phyloP scores from a whole-genome alignment of 805 yeast species.

The Ogataea angusta region DNA sequence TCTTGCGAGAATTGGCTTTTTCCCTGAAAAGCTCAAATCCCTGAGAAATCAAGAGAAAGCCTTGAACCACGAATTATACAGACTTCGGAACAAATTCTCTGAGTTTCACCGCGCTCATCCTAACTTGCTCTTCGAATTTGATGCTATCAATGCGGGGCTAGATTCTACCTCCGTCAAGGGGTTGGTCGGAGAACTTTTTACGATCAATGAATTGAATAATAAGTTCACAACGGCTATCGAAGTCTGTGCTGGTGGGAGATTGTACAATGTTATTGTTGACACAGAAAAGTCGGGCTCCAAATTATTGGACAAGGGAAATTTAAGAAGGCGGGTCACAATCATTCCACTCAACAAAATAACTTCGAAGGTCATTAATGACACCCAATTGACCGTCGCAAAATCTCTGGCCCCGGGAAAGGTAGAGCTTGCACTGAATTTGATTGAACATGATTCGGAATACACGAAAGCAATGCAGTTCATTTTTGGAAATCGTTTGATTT shows the following conservation, averaged over 20 bases:
- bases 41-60: slow-evolving; percentile 45
- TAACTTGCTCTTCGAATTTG: slow-evolving; percentile 71
- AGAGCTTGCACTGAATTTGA: slow-evolving; percentile 80
- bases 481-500: slow-evolving; percentile 86
- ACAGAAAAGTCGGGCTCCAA: slow-evolving; percentile 81
- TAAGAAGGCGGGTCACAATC: slow-evolving; percentile 81
- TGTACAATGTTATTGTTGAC: slow-evolving; percentile 90
- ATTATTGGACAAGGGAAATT: slow-evolving; percentile 70
- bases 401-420: slow-evolving; percentile 78
- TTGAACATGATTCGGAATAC: slow-evolving; percentile 70
- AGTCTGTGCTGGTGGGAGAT: slow-evolving; percentile 88
- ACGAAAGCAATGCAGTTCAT: slow-evolving; percentile 83
- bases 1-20: slow-evolving; percentile 52
- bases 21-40: slow-evolving; percentile 42
- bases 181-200: slow-evolving; percentile 81
- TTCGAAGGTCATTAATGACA: slow-evolving; percentile 51
- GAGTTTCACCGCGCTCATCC: slow-evolving; percentile 60
- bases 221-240: slow-evolving; percentile 81
- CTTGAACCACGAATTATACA: slow-evolving; percentile 43
- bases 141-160: slow-evolving; percentile 61
- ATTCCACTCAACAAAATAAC: slow-evolving; percentile 87
- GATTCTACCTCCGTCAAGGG: slow-evolving; percentile 71
- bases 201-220: slow-evolving; percentile 51
- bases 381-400: slow-evolving; percentile 63
- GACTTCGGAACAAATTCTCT: slow-evolving; percentile 47